A percentile compares a stretch with the other conserved stretches of the same genome.
These are phyloP conservation scores for Sisymbrium altissimum DNA, from an alignment of 345 rosid species.

Conservation along the genomic window DNA sequence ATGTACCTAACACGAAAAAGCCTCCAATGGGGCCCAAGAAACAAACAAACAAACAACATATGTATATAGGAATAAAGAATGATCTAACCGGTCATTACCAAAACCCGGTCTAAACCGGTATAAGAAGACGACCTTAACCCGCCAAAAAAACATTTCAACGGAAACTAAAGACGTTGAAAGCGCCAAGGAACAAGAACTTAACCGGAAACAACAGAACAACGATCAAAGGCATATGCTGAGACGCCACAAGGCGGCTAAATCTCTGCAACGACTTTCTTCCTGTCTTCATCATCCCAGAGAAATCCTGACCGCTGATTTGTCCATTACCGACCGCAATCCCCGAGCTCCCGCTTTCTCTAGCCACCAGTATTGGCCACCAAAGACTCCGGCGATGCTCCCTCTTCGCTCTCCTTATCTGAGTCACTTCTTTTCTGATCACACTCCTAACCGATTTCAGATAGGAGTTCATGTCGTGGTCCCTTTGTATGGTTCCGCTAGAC, in stretches of 20 bases:
- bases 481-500: constrained; percentile 63
- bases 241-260: constrained; percentile 65
- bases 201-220: constrained; percentile 69
- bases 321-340: constrained; percentile 37
- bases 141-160: constrained; percentile 21
- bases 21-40: constrained; percentile 4
- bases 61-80: constrained; percentile 29
- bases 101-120: constrained; percentile 11
- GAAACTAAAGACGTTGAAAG: constrained; percentile 40
- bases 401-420: constrained; percentile 48
- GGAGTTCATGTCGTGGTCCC: constrained; percentile 84
- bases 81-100: constrained; percentile 25
- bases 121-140: constrained; percentile 12
- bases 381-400: constrained; percentile 56
- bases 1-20: not conserved
- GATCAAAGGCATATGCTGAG: constrained; percentile 84
- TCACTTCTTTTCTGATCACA: constrained; percentile 66
- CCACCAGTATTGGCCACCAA: constrained; percentile 62
- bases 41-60: not conserved
- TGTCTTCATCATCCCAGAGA: constrained; percentile 57
- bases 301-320: constrained; percentile 40
- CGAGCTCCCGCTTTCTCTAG: constrained; percentile 27
- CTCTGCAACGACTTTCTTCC: constrained; percentile 66
- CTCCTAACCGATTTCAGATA: constrained; percentile 56
- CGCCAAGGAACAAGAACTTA: constrained; percentile 57